These are phyloP conservation scores for Myxozyma lipomycoides DNA, from an alignment of 805 yeast genomes.

Conservation along the genomic window DNA sequence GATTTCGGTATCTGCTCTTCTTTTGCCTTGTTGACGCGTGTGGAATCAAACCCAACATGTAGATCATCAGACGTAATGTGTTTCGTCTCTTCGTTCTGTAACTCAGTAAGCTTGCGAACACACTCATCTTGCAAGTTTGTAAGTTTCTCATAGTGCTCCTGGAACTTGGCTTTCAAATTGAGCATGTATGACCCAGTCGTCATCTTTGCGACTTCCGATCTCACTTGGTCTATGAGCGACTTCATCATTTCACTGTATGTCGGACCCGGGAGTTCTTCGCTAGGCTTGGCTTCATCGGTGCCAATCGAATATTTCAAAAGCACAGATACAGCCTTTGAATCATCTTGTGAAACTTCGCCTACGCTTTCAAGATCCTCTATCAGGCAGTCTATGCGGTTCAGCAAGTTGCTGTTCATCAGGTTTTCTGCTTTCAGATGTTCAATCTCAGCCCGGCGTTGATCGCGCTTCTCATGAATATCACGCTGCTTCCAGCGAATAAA, in stretches of 20 bases:
- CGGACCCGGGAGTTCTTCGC: slow-evolving; percentile 34
- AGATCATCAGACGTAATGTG: slow-evolving; percentile 88
- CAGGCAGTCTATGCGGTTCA: slow-evolving; percentile 66
- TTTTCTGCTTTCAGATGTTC: slow-evolving; percentile 68
- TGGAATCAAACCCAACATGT: slow-evolving; percentile 85
- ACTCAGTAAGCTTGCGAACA: slow-evolving; percentile 58
- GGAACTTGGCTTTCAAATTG: slow-evolving; percentile 39
- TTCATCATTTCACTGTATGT: slow-evolving; percentile 90
- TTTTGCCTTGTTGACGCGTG: slow-evolving; percentile 63
- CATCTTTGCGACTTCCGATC: slow-evolving; percentile 51
- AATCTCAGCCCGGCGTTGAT: slow-evolving; percentile 73
- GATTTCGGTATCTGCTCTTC: slow-evolving; percentile 30
- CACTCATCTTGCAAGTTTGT: slow-evolving; percentile 62
- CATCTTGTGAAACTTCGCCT: not conserved
- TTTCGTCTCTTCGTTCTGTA: slow-evolving; percentile 63
- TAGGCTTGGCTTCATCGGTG: slow-evolving; percentile 9
- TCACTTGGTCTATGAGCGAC: slow-evolving; percentile 76
- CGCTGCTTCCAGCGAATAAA: slow-evolving; percentile 96
- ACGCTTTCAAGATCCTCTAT: slow-evolving; percentile 43
- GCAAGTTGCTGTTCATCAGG: slow-evolving; percentile 73
- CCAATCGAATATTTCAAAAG: slow-evolving; percentile 27
- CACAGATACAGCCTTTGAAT: not conserved
- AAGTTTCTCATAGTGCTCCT: slow-evolving; percentile 66
- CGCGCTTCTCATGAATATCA: slow-evolving; percentile 90
- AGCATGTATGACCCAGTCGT: slow-evolving; percentile 41